Evolutionary conservation across 176 grass and related monocot species (phyloP).

Genomic region (Eragrostis nindensis): DNA sequence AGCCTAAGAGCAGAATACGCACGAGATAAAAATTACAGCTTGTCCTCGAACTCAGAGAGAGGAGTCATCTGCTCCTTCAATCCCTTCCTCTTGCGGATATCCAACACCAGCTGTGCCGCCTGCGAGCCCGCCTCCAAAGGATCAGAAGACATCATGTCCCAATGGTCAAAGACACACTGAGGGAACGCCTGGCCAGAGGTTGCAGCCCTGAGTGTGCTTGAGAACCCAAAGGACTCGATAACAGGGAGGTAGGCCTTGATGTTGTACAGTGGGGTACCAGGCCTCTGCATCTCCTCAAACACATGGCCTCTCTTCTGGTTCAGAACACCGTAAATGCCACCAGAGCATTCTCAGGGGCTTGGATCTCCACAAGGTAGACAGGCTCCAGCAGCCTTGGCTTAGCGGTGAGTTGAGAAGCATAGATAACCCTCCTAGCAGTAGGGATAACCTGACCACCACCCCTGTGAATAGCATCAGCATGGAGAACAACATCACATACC

Average conservation of each 20-base stretch:
- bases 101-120: slow-evolving; percentile 41
- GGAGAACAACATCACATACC: slow-evolving; percentile 87
- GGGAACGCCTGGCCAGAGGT: slow-evolving; percentile 77
- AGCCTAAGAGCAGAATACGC: background rate
- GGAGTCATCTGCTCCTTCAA: slow-evolving; percentile 84
- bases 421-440: slow-evolving; percentile 77
- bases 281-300: slow-evolving; percentile 75
- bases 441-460: slow-evolving; percentile 90
- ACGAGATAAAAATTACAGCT: slow-evolving; percentile 44
- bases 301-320: slow-evolving; percentile 81
- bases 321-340: slow-evolving; percentile 75
- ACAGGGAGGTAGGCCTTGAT: slow-evolving; percentile 88
- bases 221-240: slow-evolving; percentile 62
- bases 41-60: slow-evolving; percentile 72
- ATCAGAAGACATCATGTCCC: slow-evolving; percentile 68
- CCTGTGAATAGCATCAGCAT: slow-evolving; percentile 89
- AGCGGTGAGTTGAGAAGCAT: slow-evolving; percentile 74
- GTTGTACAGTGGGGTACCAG: slow-evolving; percentile 69
- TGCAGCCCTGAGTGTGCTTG: slow-evolving; percentile 46
- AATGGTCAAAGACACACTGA: slow-evolving; percentile 71
- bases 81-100: slow-evolving; percentile 66
- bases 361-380: slow-evolving; percentile 84
- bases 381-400: slow-evolving; percentile 91
- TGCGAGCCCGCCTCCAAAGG: slow-evolving; percentile 56
- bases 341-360: slow-evolving; percentile 78